These are phyloP conservation scores for Allium sativum DNA, from an alignment of 106 monocot species.

Conservation along the genomic window DNA sequence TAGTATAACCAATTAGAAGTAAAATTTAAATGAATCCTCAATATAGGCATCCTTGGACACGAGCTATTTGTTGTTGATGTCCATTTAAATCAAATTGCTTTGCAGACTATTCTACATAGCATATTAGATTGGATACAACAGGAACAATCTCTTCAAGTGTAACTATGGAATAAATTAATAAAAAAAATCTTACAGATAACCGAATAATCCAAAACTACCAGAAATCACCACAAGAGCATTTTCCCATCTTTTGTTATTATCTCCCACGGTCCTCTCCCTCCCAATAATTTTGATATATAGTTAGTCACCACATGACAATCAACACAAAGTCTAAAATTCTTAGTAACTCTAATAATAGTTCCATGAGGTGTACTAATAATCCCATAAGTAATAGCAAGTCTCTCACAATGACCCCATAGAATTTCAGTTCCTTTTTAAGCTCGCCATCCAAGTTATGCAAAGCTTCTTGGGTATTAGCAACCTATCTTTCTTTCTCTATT, in stretches of 20 bases:
- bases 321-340: conserved; percentile 72
- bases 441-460: conserved; percentile 79
- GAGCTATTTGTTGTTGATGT: no score
- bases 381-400: conserved; percentile 75
- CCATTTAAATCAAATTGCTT: no score
- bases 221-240: conserved; percentile 33
- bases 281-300: conserved; percentile 61
- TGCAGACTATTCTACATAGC: no score
- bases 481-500: conserved; percentile 60
- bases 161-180: no score
- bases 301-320: conserved; percentile 74
- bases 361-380: conserved; percentile 62
- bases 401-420: conserved; percentile 75
- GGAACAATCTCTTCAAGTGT: no score
- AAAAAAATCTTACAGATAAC: no score
- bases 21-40: no score
- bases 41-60: no score
- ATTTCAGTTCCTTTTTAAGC: conserved; percentile 45
- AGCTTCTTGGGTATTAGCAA: conserved; percentile 54
- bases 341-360: conserved; percentile 58
- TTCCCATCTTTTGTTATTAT: conserved; percentile 30
- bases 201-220: conserved; percentile 18
- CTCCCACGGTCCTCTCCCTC: conserved; percentile 80
- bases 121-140: no score
- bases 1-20: no score